These are phyloP conservation scores for Effrenium voratum DNA, from an alignment of 73 alveolate genomes.

Conservation along the genomic window DNA sequence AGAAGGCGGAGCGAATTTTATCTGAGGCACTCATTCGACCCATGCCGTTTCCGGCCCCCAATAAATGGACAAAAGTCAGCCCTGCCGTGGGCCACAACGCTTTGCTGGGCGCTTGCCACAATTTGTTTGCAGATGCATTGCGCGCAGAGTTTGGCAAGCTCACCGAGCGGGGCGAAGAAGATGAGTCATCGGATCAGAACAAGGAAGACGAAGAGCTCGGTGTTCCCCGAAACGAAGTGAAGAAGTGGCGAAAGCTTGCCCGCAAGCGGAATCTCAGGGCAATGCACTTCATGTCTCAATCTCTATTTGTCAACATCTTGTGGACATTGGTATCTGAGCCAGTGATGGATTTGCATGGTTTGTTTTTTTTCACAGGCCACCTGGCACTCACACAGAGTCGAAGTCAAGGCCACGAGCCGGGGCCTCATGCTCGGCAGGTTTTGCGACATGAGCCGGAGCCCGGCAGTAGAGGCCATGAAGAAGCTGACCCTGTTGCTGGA, in stretches of 20 bases:
- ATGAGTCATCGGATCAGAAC: neutral
- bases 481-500: neutral
- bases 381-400: neutral
- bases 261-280: constrained; percentile 4
- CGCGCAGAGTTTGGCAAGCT: neutral
- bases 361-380: neutral
- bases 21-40: neutral
- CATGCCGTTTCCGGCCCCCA: neutral
- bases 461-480: neutral
- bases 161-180: neutral
- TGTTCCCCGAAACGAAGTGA: constrained; percentile 14
- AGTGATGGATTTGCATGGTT: neutral
- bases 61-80: constrained; percentile 45
- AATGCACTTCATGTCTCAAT: neutral
- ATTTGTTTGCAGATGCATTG: neutral
- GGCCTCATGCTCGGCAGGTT: neutral
- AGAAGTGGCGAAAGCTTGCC: constrained; percentile 10
- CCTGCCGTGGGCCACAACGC: constrained; percentile 1
- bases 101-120: neutral
- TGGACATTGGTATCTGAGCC: neutral
- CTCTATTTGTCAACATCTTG: neutral
- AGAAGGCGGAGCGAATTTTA: neutral
- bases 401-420: neutral
- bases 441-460: neutral
- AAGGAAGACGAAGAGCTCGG: neutral